Conservation (phyloP, 768 basidiomycete genomes). For the Boletus coccyginus region DNA sequence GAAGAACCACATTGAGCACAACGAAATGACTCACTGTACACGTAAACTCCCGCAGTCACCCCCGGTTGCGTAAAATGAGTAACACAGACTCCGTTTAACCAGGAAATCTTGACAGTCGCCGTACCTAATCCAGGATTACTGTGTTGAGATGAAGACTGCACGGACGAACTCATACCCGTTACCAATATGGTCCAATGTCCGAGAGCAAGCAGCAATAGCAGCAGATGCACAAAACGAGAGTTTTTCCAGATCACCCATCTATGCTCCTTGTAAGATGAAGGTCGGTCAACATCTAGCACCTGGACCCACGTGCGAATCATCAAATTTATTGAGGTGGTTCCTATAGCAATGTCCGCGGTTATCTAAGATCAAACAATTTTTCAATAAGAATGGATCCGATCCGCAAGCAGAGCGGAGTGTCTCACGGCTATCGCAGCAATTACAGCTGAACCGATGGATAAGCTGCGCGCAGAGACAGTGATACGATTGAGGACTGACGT, state of each 20-base stretch:
- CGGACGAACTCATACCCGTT: conserved; percentile 4
- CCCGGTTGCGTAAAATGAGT: background rate
- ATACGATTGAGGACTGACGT: conserved; percentile 14
- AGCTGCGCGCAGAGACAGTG: background rate
- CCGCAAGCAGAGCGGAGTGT: background rate
- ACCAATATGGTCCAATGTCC: conserved; percentile 25
- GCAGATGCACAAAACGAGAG: conserved; percentile 7
- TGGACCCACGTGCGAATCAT: conserved; percentile 26
- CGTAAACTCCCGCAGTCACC: background rate
- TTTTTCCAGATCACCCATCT: conserved; percentile 29
- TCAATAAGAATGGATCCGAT: background rate
- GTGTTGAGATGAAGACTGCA: background rate
- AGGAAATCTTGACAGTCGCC: background rate
- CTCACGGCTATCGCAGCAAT: conserved; percentile 6
- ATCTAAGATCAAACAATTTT: background rate
- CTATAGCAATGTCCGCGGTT: conserved; percentile 6
- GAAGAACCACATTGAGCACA: background rate
- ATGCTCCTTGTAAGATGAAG: background rate
- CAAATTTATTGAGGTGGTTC: conserved; percentile 20
- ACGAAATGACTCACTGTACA: conserved; percentile 16
- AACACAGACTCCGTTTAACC: background rate
- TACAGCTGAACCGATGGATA: background rate
- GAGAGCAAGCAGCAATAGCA: conserved; percentile 15
- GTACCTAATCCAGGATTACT: conserved; percentile 5
- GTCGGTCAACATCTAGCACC: too few species aligned